phyloP scores from a whole-genome alignment of 2,329 filamentous ascomycete species.

The Aspergillus aculeatus region DNA sequence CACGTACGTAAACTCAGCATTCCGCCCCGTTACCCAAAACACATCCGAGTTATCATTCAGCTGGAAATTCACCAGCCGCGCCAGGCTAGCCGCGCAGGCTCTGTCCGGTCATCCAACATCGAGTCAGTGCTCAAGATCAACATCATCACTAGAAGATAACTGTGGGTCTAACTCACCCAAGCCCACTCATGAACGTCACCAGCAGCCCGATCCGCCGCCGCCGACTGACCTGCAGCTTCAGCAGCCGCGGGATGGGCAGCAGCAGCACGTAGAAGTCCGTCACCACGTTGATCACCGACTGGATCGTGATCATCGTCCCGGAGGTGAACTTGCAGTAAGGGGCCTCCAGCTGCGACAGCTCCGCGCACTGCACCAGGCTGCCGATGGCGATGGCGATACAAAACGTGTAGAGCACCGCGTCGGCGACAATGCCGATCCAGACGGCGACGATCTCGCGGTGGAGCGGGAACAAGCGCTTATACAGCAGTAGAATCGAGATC shows the following conservation, averaged over 20 bases:
- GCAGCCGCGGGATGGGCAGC: background rate
- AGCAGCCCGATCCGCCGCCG: background rate
- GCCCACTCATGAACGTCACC: background rate
- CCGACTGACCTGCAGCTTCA: background rate
- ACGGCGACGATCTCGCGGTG: background rate
- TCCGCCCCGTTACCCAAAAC: background rate
- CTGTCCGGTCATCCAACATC: background rate
- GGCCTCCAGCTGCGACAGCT: background rate
- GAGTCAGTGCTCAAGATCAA: too few species aligned
- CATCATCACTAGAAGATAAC: too few species aligned
- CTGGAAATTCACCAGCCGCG: background rate
- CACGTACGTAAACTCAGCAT: conserved; percentile 4
- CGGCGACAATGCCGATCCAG: conserved; percentile 1
- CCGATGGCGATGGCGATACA: background rate
- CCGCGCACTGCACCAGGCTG: background rate
- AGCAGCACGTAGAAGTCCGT: conserved; percentile 6
- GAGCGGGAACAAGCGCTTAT: conserved; percentile 1
- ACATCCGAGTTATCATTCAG: background rate
- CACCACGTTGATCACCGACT: background rate
- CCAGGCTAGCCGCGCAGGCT: conserved; percentile 2
- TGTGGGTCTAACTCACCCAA: background rate
- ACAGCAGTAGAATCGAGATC: conserved; percentile 4
- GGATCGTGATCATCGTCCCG: background rate
- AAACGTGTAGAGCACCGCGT: background rate
- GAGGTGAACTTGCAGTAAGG: background rate